Percentiles rank a stretch among this genome's conserved stretches.
Conservation (phyloP, 208 protist species). For the Leishmania major region DNA sequence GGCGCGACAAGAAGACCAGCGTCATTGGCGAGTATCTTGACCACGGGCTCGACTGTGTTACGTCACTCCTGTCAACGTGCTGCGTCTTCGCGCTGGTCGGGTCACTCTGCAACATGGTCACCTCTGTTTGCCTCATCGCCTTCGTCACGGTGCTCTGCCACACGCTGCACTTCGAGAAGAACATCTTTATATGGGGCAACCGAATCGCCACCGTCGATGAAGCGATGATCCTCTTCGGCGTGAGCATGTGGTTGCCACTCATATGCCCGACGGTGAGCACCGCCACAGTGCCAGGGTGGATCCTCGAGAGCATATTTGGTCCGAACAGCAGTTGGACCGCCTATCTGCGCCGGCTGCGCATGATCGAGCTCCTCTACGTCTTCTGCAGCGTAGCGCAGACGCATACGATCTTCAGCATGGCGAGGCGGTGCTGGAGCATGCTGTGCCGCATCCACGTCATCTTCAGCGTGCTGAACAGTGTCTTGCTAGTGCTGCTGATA, state of each 20-base stretch:
- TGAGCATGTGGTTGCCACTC: slow-evolving; percentile 73
- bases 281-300: slow-evolving; percentile 29
- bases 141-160: slow-evolving; percentile 78
- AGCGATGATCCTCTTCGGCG: slow-evolving; percentile 89
- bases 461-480: slow-evolving; percentile 52
- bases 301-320: slow-evolving; percentile 25
- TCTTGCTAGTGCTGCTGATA: slow-evolving; percentile 58
- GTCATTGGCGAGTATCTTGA: slow-evolving; percentile 91
- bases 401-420: slow-evolving; percentile 57
- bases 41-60: slow-evolving; percentile 92
- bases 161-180: slow-evolving; percentile 82
- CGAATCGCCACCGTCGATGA: slow-evolving; percentile 87
- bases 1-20: slow-evolving; percentile 75
- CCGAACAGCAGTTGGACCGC: slow-evolving; percentile 25
- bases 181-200: slow-evolving; percentile 90
- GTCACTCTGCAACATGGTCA: slow-evolving; percentile 71
- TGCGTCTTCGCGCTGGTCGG: slow-evolving; percentile 66
- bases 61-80: slow-evolving; percentile 80
- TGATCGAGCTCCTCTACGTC: slow-evolving; percentile 65
- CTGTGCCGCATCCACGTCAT: slow-evolving; percentile 69
- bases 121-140: slow-evolving; percentile 67
- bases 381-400: slow-evolving; percentile 65
- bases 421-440: slow-evolving; percentile 51
- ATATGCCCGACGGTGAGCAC: slow-evolving; percentile 50
- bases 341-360: slow-evolving; percentile 31